Evolutionary conservation across 1,284 basidiomycete species (phyloP).

Genomic region (Leccinum pachyderme): DNA sequence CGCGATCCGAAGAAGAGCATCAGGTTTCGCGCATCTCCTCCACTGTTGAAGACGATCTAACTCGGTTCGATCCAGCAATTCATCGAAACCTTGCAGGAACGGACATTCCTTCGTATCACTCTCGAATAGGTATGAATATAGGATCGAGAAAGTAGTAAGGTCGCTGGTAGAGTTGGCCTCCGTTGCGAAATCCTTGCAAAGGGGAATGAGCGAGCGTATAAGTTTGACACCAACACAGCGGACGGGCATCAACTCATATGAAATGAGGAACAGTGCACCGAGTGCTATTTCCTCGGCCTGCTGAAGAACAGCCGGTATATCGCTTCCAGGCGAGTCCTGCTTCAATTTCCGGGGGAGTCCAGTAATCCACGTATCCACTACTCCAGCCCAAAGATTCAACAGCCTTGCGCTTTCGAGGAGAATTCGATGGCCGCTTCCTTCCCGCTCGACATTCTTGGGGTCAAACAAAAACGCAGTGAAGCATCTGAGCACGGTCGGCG

Average conservation of each 20-base stretch:
- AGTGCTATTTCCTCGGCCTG: constrained; percentile 66
- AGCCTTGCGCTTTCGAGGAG: constrained; percentile 65
- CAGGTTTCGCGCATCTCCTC: constrained; percentile 51
- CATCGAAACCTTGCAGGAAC: constrained; percentile 63
- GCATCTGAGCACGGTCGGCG: constrained; percentile 62
- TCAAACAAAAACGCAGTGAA: constrained; percentile 81
- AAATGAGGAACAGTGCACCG: constrained; percentile 78
- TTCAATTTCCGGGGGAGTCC: constrained; percentile 44
- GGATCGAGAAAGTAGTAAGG: constrained; percentile 27
- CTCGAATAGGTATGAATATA: constrained; percentile 45
- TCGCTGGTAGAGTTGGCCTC: constrained; percentile 32
- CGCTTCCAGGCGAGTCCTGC: constrained; percentile 41
- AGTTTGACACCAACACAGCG: constrained; percentile 60
- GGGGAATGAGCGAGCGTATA: constrained; percentile 49
- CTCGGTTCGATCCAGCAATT: constrained; percentile 60
- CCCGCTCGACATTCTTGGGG: constrained; percentile 64
- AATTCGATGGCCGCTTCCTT: constrained; percentile 61
- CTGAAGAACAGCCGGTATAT: constrained; percentile 36
- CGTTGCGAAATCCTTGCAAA: constrained; percentile 40
- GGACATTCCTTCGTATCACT: constrained; percentile 29
- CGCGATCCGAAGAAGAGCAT: constrained; percentile 60
- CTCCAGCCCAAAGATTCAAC: constrained; percentile 71
- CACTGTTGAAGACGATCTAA: constrained; percentile 60
- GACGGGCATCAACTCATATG: constrained; percentile 53
- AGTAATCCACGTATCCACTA: constrained; percentile 71